phyloP scores from a whole-genome alignment of 495 filamentous ascomycete genomes.

The Aspergillus leporis region DNA sequence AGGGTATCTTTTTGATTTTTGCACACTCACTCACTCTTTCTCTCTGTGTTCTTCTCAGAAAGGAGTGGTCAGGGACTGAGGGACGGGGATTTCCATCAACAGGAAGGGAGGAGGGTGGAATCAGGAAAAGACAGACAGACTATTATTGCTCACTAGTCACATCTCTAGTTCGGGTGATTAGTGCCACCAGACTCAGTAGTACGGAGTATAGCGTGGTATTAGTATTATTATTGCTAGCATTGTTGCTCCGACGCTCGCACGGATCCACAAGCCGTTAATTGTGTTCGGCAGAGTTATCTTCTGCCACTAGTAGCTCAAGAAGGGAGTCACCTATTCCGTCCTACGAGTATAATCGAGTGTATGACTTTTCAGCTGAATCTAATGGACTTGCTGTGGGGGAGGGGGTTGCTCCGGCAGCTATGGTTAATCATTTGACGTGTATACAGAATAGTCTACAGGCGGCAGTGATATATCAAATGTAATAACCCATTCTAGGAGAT shows the following conservation, averaged over 20 bases:
- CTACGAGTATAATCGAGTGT: too few relatives aligned
- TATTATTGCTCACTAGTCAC: slow-evolving; percentile 1
- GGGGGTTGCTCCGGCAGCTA: background rate
- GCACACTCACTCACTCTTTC: background rate
- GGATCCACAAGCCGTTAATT: background rate
- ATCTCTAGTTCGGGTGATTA: background rate
- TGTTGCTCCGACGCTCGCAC: background rate
- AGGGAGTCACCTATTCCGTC: background rate
- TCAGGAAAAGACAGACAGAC: background rate
- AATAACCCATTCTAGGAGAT: background rate
- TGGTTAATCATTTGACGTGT: background rate
- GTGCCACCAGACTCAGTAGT: background rate
- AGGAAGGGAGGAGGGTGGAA: background rate
- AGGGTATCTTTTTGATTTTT: background rate
- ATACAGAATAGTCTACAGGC: background rate
- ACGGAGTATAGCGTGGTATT: background rate
- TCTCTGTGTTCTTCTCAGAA: background rate
- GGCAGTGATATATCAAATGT: background rate
- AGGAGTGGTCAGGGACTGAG: background rate
- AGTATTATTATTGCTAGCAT: background rate
- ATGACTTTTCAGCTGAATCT: background rate
- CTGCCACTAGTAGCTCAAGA: background rate
- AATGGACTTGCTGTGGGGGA: background rate
- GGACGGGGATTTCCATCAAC: background rate
- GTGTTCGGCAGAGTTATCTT: background rate